A percentile compares a stretch with the other conserved stretches of the same genome.
These are phyloP conservation scores for Sphaerosporella brunnea DNA, from an alignment of 495 filamentous ascomycete genomes.

Conservation along the genomic window DNA sequence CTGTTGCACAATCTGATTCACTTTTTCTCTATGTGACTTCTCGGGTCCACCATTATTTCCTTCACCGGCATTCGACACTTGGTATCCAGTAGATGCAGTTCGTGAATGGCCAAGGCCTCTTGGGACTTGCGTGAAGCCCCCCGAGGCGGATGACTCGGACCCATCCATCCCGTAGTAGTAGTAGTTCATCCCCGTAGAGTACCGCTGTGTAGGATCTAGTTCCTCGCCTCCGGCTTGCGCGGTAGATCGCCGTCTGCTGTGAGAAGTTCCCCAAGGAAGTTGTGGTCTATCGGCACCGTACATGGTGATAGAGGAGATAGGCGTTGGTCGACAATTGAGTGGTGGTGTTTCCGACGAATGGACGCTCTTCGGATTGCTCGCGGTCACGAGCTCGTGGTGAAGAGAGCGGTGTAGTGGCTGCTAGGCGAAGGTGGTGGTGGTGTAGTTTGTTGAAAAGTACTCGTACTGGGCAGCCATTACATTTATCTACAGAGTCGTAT, in stretches of 20 bases:
- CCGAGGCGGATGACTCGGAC: slow-evolving; percentile 4
- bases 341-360: not conserved
- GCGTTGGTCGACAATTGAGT: not conserved
- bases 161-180: slow-evolving; percentile 2
- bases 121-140: slow-evolving; percentile 5
- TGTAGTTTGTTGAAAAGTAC: slow-evolving; percentile 3
- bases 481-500: slow-evolving; percentile 4
- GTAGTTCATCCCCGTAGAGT: slow-evolving; percentile 1
- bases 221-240: not conserved
- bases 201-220: not conserved
- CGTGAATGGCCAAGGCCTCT: not conserved
- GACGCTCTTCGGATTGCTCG: not conserved
- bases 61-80: not conserved
- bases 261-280: not conserved
- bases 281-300: not conserved
- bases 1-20: slow-evolving; percentile 42
- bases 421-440: slow-evolving; percentile 1
- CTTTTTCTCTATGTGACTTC: slow-evolving; percentile 7
- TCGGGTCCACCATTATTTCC: not conserved
- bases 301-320: not conserved
- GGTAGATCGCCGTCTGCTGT: not conserved
- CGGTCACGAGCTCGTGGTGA: not conserved
- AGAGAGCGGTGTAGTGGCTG: not conserved
- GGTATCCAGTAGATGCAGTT: not conserved
- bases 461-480: slow-evolving; percentile 7